phyloP scores from a whole-genome alignment of 2,329 filamentous ascomycete genomes.

The Colletotrichum theobromicola region DNA sequence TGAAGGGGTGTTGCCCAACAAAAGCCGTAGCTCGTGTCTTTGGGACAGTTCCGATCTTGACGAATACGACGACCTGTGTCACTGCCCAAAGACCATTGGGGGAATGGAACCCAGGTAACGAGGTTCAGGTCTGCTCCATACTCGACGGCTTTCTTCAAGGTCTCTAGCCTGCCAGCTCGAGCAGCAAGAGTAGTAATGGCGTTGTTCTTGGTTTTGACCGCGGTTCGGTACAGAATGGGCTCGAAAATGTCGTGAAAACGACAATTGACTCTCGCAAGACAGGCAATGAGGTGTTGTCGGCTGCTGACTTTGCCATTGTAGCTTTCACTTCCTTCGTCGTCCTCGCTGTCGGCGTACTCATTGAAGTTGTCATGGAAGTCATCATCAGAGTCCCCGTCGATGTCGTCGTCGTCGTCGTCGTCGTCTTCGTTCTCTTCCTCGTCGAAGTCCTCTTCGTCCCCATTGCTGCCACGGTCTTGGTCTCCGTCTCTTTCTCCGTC shows the following conservation, averaged over 20 bases:
- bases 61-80: no score
- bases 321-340: no score
- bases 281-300: not conserved
- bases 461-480: no score
- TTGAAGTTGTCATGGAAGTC: no score
- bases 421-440: no score
- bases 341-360: not conserved
- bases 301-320: fast-evolving
- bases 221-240: not conserved
- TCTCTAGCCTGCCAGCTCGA: fast-evolving
- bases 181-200: not conserved
- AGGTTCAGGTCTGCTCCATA: not conserved
- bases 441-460: no score
- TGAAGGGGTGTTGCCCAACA: not conserved
- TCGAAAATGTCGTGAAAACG: not conserved
- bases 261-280: fast-evolving
- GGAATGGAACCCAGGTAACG: not conserved
- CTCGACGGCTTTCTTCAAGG: not conserved
- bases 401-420: not conserved
- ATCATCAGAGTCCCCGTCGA: no score
- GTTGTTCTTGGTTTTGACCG: not conserved
- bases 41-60: no score
- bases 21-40: not conserved
- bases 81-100: fast-evolving
- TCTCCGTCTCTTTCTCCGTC: no score